Conservation (phyloP, 1,139 yeast species). For the Diutina siamensis region DNA sequence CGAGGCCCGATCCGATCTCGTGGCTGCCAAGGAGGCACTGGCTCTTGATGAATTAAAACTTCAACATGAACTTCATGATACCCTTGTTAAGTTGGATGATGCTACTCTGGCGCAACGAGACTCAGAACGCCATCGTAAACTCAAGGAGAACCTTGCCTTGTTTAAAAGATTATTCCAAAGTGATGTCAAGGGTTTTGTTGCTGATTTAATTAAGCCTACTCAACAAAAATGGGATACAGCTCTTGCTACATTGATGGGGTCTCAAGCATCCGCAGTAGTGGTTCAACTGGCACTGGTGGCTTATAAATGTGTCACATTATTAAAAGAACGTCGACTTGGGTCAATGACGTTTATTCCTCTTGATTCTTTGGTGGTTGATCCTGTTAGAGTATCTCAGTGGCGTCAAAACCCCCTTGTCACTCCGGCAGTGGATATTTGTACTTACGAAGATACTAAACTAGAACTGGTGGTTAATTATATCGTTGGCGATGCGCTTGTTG, state of each 20-base stretch:
- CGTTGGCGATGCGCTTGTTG: slow-evolving; percentile 73
- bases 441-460: slow-evolving; percentile 47
- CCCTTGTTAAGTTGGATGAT: slow-evolving; percentile 55
- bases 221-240: slow-evolving; percentile 70
- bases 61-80: slow-evolving; percentile 55
- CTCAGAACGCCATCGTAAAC: slow-evolving; percentile 51
- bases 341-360: slow-evolving; percentile 82
- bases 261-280: slow-evolving; percentile 67
- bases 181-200: slow-evolving; percentile 70
- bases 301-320: slow-evolving; percentile 66
- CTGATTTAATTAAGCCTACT: slow-evolving; percentile 72
- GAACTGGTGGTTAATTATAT: slow-evolving; percentile 76
- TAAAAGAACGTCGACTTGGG: slow-evolving; percentile 82
- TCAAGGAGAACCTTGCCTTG: slow-evolving; percentile 61
- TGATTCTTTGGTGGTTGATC: slow-evolving; percentile 52
- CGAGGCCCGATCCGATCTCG: slow-evolving; percentile 27
- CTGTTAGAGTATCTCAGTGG: slow-evolving; percentile 45
- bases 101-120: slow-evolving; percentile 69
- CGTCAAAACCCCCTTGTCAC: slow-evolving; percentile 43
- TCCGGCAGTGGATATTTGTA: slow-evolving; percentile 65
- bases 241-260: slow-evolving; percentile 69
- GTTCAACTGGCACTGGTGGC: slow-evolving; percentile 74
- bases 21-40: slow-evolving; percentile 34
- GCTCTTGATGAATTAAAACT: slow-evolving; percentile 39
- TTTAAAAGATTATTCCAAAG: slow-evolving; percentile 61